These are phyloP conservation scores for Rhododendron williamsianum DNA, from an alignment of 148 eudicot genomes.

Conservation along the genomic window DNA sequence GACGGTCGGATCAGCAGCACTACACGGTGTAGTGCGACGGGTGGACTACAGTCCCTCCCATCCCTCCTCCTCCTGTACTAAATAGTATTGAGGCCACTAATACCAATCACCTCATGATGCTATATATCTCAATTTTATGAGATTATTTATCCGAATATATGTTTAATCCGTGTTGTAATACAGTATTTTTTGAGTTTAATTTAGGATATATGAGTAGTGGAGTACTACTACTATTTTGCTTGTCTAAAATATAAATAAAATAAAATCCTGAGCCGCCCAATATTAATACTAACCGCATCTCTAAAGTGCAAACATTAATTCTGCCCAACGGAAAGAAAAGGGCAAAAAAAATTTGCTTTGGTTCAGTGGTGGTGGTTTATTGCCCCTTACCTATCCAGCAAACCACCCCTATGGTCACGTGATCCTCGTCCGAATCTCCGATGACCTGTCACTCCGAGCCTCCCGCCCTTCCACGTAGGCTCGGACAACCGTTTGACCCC, in stretches of 20 bases:
- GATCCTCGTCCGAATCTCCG: conserved; percentile 20
- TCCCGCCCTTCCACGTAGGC: conserved; percentile 44
- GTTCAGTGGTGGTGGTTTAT: not conserved
- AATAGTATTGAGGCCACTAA: too few relatives aligned
- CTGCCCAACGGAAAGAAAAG: not conserved
- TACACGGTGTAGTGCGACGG: too few relatives aligned
- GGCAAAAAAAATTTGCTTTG: not conserved
- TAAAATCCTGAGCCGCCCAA: too few relatives aligned
- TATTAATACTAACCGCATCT: not conserved
- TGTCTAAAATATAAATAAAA: too few relatives aligned
- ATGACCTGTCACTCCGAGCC: conserved; percentile 34
- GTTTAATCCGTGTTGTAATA: not conserved
- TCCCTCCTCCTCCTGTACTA: too few relatives aligned
- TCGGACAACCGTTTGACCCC: conserved; percentile 74
- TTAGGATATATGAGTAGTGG: too few relatives aligned
- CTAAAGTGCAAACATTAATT: not conserved
- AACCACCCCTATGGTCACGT: conserved; percentile 19
- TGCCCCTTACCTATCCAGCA: not conserved
- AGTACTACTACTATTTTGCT: too few relatives aligned
- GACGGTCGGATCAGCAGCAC: too few relatives aligned
- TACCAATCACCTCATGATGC: too few relatives aligned
- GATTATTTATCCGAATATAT: not conserved
- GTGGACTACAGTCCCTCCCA: too few relatives aligned
- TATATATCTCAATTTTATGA: too few relatives aligned
- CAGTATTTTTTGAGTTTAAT: too few relatives aligned